Conservation (phyloP, 495 filamentous ascomycete species). For the Aspergillus bertholletiae region DNA sequence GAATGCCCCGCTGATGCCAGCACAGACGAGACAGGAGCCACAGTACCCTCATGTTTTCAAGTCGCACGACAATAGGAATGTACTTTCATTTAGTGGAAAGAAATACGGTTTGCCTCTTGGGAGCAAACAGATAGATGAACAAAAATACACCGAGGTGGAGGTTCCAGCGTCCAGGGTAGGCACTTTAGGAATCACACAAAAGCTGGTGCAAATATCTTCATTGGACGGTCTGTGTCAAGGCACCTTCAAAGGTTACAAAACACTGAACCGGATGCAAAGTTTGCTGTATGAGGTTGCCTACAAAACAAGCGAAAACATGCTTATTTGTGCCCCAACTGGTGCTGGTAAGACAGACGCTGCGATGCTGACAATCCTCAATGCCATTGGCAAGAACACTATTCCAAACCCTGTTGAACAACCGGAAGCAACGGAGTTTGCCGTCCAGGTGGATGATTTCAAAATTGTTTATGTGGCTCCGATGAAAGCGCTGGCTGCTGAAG, state of each 20-base stretch:
- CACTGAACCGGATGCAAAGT: conserved; percentile 96
- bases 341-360: conserved; percentile 98
- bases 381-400: conserved; percentile 75
- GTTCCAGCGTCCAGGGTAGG: conserved; percentile 85
- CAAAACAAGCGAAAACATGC: conserved; percentile 94
- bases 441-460: conserved; percentile 87
- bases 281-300: conserved; percentile 95
- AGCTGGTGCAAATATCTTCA: conserved; percentile 70
- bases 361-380: conserved; percentile 92
- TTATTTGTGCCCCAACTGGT: conserved; percentile 97
- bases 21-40: conserved; percentile 54
- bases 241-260: conserved; percentile 94
- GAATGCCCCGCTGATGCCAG: conserved; percentile 60
- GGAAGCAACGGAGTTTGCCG: conserved; percentile 68
- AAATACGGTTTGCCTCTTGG: conserved; percentile 73
- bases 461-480: conserved; percentile 97
- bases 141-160: conserved; percentile 81
- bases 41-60: conserved; percentile 94
- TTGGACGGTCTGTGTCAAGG: conserved; percentile 85
- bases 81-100: conserved; percentile 66
- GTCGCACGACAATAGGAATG: conserved; percentile 75
- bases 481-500: conserved; percentile 96
- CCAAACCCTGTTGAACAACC: conserved; percentile 77
- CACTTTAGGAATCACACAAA: conserved; percentile 62
- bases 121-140: conserved; percentile 55